phyloP scores from a whole-genome alignment of 306 rosid genomes.

The Prinsepia uniflora region DNA sequence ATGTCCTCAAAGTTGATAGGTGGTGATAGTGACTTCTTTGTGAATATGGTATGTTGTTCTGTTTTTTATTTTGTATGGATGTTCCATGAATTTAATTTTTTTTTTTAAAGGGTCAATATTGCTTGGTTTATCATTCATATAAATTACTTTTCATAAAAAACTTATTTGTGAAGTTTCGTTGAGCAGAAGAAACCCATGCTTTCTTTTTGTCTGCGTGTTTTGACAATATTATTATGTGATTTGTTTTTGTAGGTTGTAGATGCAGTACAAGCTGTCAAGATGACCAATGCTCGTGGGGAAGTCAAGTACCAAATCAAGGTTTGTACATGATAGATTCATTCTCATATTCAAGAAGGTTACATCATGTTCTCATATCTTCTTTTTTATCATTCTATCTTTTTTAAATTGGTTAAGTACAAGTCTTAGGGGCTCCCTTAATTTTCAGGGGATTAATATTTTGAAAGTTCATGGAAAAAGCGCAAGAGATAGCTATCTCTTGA shows the following conservation, averaged over 20 bases:
- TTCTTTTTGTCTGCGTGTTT: background rate
- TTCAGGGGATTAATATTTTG: too few relatives aligned
- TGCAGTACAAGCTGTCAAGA: constrained; percentile 81
- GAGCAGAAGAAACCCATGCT: background rate
- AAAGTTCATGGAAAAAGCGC: too few relatives aligned
- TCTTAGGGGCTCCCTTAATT: constrained; percentile 5
- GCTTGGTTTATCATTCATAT: background rate
- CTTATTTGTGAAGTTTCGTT: background rate
- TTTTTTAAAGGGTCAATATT: background rate
- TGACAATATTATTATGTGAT: constrained; percentile 5
- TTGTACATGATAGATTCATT: constrained; percentile 38
- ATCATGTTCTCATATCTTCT: constrained; percentile 1
- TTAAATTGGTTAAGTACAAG: background rate
- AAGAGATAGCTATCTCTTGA: constrained; percentile 25
- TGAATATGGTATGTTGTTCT: constrained; percentile 57
- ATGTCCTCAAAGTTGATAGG: constrained; percentile 97
- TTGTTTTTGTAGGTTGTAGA: constrained; percentile 66
- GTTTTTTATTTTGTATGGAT: background rate
- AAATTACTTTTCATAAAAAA: background rate
- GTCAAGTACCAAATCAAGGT: constrained; percentile 74
- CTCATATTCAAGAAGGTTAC: constrained; percentile 8
- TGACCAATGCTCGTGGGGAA: constrained; percentile 57
- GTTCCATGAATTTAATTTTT: background rate
- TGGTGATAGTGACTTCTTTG: constrained; percentile 87
- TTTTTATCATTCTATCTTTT: background rate